phyloP scores from a whole-genome alignment of 176 grass and related monocot species.

The Oryza glaberrima region DNA sequence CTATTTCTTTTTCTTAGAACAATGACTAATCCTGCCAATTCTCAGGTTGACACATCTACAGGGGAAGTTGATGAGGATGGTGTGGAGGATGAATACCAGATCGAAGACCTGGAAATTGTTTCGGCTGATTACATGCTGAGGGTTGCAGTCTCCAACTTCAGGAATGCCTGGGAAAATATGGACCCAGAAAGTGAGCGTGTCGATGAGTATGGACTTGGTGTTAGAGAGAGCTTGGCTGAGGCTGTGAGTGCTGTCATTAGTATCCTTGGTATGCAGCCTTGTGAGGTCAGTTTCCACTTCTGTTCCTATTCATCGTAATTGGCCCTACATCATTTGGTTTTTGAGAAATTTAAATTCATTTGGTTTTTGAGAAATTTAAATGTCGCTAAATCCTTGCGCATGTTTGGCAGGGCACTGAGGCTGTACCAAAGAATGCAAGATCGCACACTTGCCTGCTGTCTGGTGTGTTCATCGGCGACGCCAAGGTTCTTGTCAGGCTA shows the following conservation, averaged over 20 bases:
- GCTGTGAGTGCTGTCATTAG: conserved; percentile 80
- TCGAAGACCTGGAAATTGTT: conserved; percentile 87
- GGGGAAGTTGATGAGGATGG: conserved; percentile 91
- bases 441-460: conserved; percentile 89
- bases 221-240: conserved; percentile 89
- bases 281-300: conserved; percentile 68
- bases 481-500: conserved; percentile 81
- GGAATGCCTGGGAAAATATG: conserved; percentile 95
- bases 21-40: conserved; percentile 20
- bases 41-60: conserved; percentile 79
- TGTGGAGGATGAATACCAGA: conserved; percentile 96
- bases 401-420: conserved; percentile 81
- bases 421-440: conserved; percentile 82
- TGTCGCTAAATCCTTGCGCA: conserved; percentile 10
- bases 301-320: not conserved
- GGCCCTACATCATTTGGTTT: not conserved
- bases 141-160: conserved; percentile 90
- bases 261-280: conserved; percentile 96
- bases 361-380: not conserved
- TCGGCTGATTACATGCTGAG: conserved; percentile 92
- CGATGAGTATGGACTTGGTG: conserved; percentile 94
- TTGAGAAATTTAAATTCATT: not conserved
- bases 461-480: conserved; percentile 70
- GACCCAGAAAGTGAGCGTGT: conserved; percentile 75
- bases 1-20: not conserved